Percentiles rank a stretch among this genome's conserved stretches.
Conservation (phyloP, 805 yeast genomes). For the Kockiozyma suomiensis region DNA sequence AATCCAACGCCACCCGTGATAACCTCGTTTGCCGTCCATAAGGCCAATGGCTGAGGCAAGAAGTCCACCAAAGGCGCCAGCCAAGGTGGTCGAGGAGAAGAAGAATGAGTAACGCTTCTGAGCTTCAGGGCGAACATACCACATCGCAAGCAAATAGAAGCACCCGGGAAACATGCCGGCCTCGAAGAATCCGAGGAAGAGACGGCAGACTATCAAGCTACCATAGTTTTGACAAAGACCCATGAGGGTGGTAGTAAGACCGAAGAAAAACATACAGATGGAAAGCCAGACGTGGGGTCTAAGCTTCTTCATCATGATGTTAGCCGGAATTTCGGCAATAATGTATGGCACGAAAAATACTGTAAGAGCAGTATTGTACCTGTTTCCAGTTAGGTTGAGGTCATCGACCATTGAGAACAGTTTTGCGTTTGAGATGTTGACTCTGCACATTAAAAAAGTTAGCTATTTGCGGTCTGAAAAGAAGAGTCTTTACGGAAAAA, state of each 20-base stretch:
- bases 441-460: conserved; percentile 39
- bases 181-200: conserved; percentile 68
- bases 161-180: conserved; percentile 76
- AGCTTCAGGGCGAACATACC: conserved; percentile 65
- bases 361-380: conserved; percentile 66
- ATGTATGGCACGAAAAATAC: conserved; percentile 74
- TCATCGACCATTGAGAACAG: conserved; percentile 67
- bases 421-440: conserved; percentile 79
- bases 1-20: conserved; percentile 59
- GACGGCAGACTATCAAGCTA: conserved; percentile 62
- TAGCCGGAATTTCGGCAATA: conserved; percentile 59
- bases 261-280: conserved; percentile 61
- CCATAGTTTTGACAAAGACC: conserved; percentile 65
- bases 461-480: background rate
- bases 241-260: conserved; percentile 64
- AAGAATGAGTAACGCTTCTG: conserved; percentile 70
- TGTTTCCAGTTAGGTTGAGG: conserved; percentile 55
- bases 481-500: background rate
- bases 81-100: conserved; percentile 70
- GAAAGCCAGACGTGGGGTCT: conserved; percentile 69
- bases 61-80: conserved; percentile 80
- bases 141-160: conserved; percentile 67
- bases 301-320: conserved; percentile 59
- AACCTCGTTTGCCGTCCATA: conserved; percentile 50
- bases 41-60: conserved; percentile 66